Base-by-base conservation (phyloP, 768 basidiomycete genomes). In the Paxillus ammoniavirescens region DNA sequence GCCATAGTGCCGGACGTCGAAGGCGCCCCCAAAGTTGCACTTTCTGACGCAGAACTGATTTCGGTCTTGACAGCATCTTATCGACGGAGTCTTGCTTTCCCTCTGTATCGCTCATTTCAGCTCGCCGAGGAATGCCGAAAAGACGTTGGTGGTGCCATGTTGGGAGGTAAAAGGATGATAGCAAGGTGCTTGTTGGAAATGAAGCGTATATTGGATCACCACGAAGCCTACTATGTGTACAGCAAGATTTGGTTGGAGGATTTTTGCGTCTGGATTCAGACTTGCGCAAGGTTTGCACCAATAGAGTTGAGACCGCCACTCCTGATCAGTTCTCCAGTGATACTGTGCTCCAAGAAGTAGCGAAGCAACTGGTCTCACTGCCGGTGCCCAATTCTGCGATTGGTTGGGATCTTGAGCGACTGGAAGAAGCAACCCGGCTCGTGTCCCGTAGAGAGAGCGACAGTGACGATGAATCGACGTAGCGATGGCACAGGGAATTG, bases 221-320 rank as follows among this genome's bases (percentile, higher is more conserved):
- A 91, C 58, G 90, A 91, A 57, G 85, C 89, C 9, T 94, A 93
- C 70, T 92, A 91, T 66, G 76, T 91, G n/a, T 93, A 91, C 67
- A 86, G 82, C 68, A 91, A 90, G 66, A 80, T 92, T 33, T 94
- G 91, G 91, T 60, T 92, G 42, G 86, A 91, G 57, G 91, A 93
- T 63, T 86, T 89, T 60, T 89, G 87, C 60, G 80, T 84, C n/a
- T 93, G 91, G 91, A 74, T 80, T 35, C 86, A 90, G 61, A 74
- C 79, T 8, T 76, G 75, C 60, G 83, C 87, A n/a, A 82, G 77
- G 91, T 92, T 61, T 56, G 82, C n/a, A 36, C 53, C 21, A 14
- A 17, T 42, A n/a, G 23, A 14, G 26, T 42, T 45, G 13, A 23
- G 15, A 47, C 26, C 33, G 48, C 43, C 21, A 47, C 35, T 26